Conservation (phyloP, 2,329 filamentous ascomycete species). For the Trichoderma sp. region DNA sequence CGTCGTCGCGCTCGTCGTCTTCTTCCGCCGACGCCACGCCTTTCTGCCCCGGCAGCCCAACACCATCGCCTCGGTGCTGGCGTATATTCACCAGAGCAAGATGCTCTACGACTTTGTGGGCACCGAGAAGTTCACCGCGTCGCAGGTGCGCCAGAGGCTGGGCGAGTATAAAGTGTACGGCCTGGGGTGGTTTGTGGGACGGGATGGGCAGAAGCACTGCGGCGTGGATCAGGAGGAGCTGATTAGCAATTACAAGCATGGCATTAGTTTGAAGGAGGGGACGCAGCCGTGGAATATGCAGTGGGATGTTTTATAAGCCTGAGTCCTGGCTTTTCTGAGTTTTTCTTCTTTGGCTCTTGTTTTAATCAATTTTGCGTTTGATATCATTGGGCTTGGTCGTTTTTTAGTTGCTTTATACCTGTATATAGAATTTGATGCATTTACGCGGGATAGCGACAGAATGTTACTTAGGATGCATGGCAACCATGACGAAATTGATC, state of each 20-base stretch:
- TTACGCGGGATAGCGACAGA: neutral
- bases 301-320: constrained; percentile 42
- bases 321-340: neutral
- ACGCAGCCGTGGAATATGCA: constrained; percentile 55
- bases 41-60: constrained; percentile 78
- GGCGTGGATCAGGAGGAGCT: constrained; percentile 78
- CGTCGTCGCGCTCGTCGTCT: constrained; percentile 60
- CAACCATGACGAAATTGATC: neutral
- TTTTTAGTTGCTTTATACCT: neutral
- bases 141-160: constrained; percentile 63
- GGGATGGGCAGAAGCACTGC: constrained; percentile 73
- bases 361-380: neutral
- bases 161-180: constrained; percentile 66
- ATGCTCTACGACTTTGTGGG: constrained; percentile 77
- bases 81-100: constrained; percentile 77
- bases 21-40: constrained; percentile 62
- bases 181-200: constrained; percentile 73
- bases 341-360: neutral
- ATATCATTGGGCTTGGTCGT: neutral
- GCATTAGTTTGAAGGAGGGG: constrained; percentile 51
- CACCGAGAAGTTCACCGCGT: constrained; percentile 63
- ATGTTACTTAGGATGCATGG: neutral
- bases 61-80: constrained; percentile 74
- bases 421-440: constrained; percentile 10
- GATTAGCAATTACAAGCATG: constrained; percentile 65